Base-by-base conservation (phyloP, 2,329 filamentous ascomycete species). In the Taxawa tesnikishii region DNA sequence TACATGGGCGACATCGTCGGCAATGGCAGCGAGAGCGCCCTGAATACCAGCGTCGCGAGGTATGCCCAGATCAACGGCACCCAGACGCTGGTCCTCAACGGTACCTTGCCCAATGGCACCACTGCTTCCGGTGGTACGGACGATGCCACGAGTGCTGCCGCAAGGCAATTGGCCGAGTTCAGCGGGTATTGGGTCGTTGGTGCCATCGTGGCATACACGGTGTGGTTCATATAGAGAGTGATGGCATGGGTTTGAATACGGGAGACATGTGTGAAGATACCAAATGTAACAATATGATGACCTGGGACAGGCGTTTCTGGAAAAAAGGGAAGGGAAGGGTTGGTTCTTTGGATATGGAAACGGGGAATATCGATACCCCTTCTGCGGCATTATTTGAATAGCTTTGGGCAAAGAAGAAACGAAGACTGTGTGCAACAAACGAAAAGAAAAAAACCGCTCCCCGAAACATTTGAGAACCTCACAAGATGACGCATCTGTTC, bases 11-110 rank as follows among this genome's bases (percentile, higher is more conserved):
- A 68, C 6, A 48, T 87, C 7, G 62, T 87, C 26, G 54, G 54
- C 4, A 62, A 67, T 19, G 63, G 63, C 21, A 73, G 65, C 40
- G 75, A 75, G 42, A 73, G 65, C 40, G 77, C 76, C 43, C 59
- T 81, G 32, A 77, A 84, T 58, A 65, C 72, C 44, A 65, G 63
- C 1, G 43, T 83, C 2, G 67, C 83, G 35, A 67, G 62, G 9
- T 68, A 87, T 1, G 70, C 67, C 3, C 56, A 65, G 32, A 66
- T 79, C 38, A 76, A 82, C 34, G 73, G 73, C 30, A 78, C 67
- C 2, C 48, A 50, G 4, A 77, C 71, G 1, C 67, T 90, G 23
- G 61, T 82, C 17, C 59, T 88, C 50, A 84, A 85, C 50, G 83
- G 83, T n/a, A 81, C 78, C 0, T 59, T 88, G 3, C 70, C 75